A percentile compares a stretch with the other conserved stretches of the same genome.
Evolutionary conservation across 192 early-diverging fungal genomes (phyloP).

Genomic region (Backusella luteola): DNA sequence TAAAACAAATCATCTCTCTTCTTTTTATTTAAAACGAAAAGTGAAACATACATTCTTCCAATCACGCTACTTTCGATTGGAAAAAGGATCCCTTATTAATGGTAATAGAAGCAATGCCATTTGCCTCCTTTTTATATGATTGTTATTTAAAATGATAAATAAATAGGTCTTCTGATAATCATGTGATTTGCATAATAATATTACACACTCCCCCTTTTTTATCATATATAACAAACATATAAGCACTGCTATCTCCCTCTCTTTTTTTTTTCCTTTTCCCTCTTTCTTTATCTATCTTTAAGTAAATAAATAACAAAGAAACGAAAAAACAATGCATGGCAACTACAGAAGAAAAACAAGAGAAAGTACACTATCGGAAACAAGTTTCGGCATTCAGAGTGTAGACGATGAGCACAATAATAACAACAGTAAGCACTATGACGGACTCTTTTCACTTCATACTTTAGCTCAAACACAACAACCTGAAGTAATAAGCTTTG

Average conservation of each 20-base stretch:
- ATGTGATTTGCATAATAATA: slow-evolving; percentile 1
- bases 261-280: neutral
- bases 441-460: slow-evolving; percentile 2
- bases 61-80: neutral
- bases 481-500: neutral
- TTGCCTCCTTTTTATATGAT: neutral
- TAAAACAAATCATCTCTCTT: neutral
- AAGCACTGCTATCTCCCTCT: neutral
- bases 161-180: neutral
- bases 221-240: neutral
- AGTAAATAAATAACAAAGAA: neutral
- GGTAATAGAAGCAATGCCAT: neutral
- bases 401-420: neutral
- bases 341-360: neutral
- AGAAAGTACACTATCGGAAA: neutral
- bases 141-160: neutral
- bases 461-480: neutral
- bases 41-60: neutral
- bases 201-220: slow-evolving; percentile 3
- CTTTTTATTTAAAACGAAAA: neutral
- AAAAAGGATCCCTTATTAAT: neutral
- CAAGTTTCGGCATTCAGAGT: neutral
- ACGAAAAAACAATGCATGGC: neutral
- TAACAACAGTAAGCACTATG: neutral
- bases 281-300: neutral